Evolutionary conservation across 306 rosid genomes (phyloP).

Genomic region (Citrullus amarus): DNA sequence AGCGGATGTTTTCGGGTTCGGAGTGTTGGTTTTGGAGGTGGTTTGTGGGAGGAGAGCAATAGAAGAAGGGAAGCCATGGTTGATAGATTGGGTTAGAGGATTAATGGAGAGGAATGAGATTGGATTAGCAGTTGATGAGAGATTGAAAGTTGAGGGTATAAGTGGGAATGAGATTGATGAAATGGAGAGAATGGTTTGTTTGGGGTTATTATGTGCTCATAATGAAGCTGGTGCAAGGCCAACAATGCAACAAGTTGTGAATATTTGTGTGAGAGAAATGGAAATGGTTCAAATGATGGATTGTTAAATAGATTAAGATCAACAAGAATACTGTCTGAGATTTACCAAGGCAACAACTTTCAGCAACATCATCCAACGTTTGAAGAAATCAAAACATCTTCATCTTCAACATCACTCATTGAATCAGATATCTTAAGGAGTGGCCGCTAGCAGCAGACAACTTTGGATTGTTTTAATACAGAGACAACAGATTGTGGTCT

Average conservation of each 20-base stretch:
- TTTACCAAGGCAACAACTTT: constrained; percentile 9
- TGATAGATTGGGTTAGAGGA: constrained; percentile 40
- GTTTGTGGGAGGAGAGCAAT: constrained; percentile 40
- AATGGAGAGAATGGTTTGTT: constrained; percentile 37
- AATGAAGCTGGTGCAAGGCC: constrained; percentile 42
- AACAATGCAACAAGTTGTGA: constrained; percentile 44
- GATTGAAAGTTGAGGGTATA: constrained; percentile 21
- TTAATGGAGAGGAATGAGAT: constrained; percentile 23
- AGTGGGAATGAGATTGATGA: constrained; percentile 27
- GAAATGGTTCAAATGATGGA: constrained; percentile 14
- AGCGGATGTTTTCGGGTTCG: constrained; percentile 51
- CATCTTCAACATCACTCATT: constrained; percentile 17
- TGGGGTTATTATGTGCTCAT: constrained; percentile 46
- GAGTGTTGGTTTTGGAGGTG: constrained; percentile 47
- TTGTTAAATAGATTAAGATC: constrained; percentile 25
- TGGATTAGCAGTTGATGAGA: constrained; percentile 30
- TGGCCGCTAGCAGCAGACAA: constrained; percentile 14
- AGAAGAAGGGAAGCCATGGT: constrained; percentile 36
- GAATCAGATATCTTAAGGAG: background rate
- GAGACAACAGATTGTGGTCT: background rate
- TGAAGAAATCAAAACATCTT: constrained; percentile 23
- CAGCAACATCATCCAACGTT: constrained; percentile 37
- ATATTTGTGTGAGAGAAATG: constrained; percentile 26
- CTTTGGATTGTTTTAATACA: background rate
- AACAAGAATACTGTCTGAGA: constrained; percentile 14